Evolutionary conservation across 495 filamentous ascomycete species (phyloP).

Genomic region (Neurospora sp.): DNA sequence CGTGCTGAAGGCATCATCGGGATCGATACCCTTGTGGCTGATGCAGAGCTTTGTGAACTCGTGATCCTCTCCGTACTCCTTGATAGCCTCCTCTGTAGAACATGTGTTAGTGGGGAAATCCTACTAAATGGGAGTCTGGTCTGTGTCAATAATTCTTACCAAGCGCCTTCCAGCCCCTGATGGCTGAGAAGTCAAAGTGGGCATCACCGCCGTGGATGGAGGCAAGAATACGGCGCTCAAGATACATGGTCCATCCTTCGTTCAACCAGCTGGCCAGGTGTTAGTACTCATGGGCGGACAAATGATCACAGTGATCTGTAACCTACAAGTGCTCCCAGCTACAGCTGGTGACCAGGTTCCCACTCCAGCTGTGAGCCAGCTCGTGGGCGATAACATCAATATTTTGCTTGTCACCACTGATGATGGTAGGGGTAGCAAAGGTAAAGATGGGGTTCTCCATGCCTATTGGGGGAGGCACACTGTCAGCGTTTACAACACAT

Average conservation of each 20-base stretch:
- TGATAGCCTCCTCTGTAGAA: conserved; percentile 55
- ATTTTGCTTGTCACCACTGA: conserved; percentile 85
- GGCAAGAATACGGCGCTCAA: conserved; percentile 68
- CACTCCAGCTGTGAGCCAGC: conserved; percentile 83
- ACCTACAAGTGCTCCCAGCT: conserved; percentile 87
- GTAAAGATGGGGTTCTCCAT: conserved; percentile 97
- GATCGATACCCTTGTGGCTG: conserved; percentile 79
- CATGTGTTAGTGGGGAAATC: neutral
- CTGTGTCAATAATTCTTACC: conserved; percentile 21
- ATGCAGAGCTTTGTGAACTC: conserved; percentile 88
- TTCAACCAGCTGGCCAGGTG: conserved; percentile 60
- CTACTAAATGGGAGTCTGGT: neutral
- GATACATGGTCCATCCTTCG: conserved; percentile 91
- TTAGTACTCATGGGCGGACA: conserved; percentile 8
- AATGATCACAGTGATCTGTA: neutral
- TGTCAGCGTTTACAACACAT: neutral
- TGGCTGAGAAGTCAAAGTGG: conserved; percentile 84
- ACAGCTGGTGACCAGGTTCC: conserved; percentile 81
- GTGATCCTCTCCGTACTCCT: conserved; percentile 66
- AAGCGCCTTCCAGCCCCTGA: conserved; percentile 66
- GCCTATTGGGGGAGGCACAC: conserved; percentile 28
- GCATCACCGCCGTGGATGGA: conserved; percentile 60
- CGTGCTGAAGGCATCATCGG: conserved; percentile 87
- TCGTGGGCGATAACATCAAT: conserved; percentile 97
- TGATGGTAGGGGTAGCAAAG: conserved; percentile 86